These are phyloP conservation scores for Starmera dryadoides DNA, from an alignment of 805 yeast species.

Conservation along the genomic window DNA sequence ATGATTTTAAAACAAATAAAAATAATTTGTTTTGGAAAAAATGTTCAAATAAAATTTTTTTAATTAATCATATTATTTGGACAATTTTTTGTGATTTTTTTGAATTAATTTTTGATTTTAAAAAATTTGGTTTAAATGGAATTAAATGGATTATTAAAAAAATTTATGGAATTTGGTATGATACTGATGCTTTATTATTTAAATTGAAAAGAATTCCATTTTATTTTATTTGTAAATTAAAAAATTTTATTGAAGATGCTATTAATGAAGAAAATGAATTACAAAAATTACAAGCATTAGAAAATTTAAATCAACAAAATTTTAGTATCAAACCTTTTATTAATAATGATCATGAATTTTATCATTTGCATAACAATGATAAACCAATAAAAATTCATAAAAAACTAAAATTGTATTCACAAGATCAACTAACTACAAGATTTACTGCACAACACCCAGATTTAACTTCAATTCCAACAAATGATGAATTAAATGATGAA, in stretches of 20 bases:
- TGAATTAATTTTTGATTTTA: not conserved
- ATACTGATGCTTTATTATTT: conserved; percentile 4
- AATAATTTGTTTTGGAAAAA: not conserved
- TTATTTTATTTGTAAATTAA: not conserved
- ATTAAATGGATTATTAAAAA: not conserved
- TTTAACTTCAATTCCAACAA: not conserved
- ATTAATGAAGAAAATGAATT: not conserved
- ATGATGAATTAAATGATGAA: conserved; percentile 5
- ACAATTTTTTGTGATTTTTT: not conserved
- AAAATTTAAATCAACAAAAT: not conserved
- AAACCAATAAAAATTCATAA: not conserved
- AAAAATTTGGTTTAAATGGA: too few species aligned
- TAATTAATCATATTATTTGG: not conserved
- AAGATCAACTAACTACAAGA: not conserved
- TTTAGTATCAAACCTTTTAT: not conserved
- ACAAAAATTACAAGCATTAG: not conserved
- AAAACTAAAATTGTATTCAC: not conserved
- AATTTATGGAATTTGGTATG: conserved; percentile 4
- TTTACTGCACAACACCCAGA: not conserved
- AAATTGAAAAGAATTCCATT: conserved; percentile 3
- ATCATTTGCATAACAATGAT: not conserved
- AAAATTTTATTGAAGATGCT: conserved; percentile 4
- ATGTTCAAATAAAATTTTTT: not conserved
- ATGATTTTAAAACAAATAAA: too few species aligned
- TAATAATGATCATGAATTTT: too few species aligned